phyloP scores from a whole-genome alignment of 2,329 filamentous ascomycete species.

The Fusarium bulbicola region DNA sequence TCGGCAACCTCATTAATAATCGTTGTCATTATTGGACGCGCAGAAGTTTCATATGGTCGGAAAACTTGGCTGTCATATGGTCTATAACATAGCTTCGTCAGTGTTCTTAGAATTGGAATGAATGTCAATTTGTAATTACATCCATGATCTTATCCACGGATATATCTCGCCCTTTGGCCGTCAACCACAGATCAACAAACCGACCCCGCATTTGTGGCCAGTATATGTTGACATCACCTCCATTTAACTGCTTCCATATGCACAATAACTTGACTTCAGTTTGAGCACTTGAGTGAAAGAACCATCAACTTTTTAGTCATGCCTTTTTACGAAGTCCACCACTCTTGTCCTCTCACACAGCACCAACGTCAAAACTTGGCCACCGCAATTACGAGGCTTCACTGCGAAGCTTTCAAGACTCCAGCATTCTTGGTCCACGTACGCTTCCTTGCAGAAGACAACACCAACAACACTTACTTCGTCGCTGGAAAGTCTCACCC shows the following conservation, averaged over 20 bases:
- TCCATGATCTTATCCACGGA: not conserved
- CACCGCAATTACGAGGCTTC: constrained; percentile 15
- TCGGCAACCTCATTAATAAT: too few relatives aligned
- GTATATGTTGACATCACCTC: not conserved
- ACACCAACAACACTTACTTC: constrained; percentile 13
- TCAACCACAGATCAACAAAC: not conserved
- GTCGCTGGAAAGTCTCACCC: constrained; percentile 13
- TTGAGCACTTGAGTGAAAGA: not conserved
- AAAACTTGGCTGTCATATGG: not conserved
- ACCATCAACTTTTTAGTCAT: not conserved
- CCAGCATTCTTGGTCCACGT: constrained; percentile 33
- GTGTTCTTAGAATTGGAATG: not conserved
- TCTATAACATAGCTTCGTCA: not conserved
- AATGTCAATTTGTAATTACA: not conserved
- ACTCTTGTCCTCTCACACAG: constrained; percentile 15
- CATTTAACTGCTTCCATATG: not conserved
- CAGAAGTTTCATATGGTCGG: not conserved
- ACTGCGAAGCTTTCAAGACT: constrained; percentile 25
- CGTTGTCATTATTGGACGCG: not conserved
- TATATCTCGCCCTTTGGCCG: not conserved
- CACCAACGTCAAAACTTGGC: constrained; percentile 19
- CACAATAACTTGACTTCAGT: not conserved
- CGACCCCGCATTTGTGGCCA: constrained; percentile 2
- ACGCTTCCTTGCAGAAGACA: constrained; percentile 10
- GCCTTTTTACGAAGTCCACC: constrained; percentile 33